Conservation (phyloP, 805 yeast species). For the Candida patagonica region DNA sequence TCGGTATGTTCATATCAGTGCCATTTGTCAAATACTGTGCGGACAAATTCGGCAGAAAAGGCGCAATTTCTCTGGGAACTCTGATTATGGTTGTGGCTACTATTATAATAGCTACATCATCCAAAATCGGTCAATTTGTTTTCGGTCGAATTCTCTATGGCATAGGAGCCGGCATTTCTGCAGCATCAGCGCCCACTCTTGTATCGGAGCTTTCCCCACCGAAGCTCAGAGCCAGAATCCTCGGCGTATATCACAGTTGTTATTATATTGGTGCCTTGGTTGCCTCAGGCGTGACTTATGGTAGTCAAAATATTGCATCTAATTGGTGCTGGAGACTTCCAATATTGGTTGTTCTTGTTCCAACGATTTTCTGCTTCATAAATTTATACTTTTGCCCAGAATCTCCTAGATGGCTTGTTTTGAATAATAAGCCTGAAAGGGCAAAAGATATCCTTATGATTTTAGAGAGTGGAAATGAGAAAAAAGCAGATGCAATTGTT, state of each 20-base stretch:
- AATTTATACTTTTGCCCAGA: slow-evolving; percentile 53
- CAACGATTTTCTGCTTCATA: slow-evolving; percentile 48
- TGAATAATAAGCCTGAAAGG: slow-evolving; percentile 1
- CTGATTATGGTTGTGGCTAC: slow-evolving; percentile 6
- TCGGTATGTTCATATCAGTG: slow-evolving; percentile 65
- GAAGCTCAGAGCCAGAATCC: neutral
- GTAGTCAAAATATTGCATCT: slow-evolving; percentile 25
- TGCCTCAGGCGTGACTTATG: slow-evolving; percentile 45
- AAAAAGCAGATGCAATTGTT: slow-evolving; percentile 6
- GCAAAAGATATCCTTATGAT: slow-evolving; percentile 4
- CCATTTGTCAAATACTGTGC: slow-evolving; percentile 41
- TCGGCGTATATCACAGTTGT: slow-evolving; percentile 3
- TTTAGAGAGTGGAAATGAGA: slow-evolving; percentile 15
- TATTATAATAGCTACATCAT: slow-evolving; percentile 3
- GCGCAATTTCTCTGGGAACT: slow-evolving; percentile 5
- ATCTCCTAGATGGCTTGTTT: slow-evolving; percentile 67
- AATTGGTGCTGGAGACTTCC: slow-evolving; percentile 11
- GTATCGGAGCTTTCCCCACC: slow-evolving; percentile 42
- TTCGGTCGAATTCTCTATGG: slow-evolving; percentile 47
- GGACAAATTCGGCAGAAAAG: slow-evolving; percentile 8
- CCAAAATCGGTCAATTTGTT: slow-evolving; percentile 55
- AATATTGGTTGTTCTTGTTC: slow-evolving; percentile 30
- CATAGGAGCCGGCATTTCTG: slow-evolving; percentile 20
- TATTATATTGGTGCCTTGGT: slow-evolving; percentile 36
- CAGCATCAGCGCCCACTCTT: slow-evolving; percentile 53